phyloP scores from a whole-genome alignment of 306 rosid genomes.

The Dryas drummondii region DNA sequence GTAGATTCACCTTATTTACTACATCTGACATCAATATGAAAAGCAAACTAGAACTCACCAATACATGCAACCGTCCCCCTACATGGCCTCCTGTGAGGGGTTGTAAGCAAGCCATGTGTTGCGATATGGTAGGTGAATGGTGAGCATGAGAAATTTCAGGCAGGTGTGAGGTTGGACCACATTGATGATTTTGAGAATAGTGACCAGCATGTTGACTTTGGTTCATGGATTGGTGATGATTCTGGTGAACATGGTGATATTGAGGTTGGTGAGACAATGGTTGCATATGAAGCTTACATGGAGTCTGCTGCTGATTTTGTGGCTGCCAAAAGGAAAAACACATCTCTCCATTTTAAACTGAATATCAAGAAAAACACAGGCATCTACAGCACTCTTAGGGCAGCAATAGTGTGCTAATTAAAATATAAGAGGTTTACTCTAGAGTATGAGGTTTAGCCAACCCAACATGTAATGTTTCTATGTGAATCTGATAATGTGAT shows the following conservation, averaged over 20 bases:
- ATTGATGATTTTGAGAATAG: constrained; percentile 77
- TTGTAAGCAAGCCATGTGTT: constrained; percentile 78
- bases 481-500: no score
- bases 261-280: constrained; percentile 74
- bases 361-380: background rate
- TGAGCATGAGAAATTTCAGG: constrained; percentile 79
- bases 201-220: constrained; percentile 69
- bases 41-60: constrained; percentile 54
- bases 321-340: constrained; percentile 37
- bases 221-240: constrained; percentile 65
- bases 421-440: background rate
- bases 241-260: constrained; percentile 78
- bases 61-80: constrained; percentile 83
- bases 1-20: background rate
- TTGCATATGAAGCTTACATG: constrained; percentile 70
- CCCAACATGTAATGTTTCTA: no score
- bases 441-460: background rate
- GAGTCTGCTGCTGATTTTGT: constrained; percentile 69
- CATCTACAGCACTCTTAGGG: constrained; percentile 15
- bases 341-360: background rate
- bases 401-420: constrained; percentile 22
- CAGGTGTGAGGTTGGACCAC: constrained; percentile 66
- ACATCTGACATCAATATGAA: constrained; percentile 5
- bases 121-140: constrained; percentile 75
- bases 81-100: constrained; percentile 63